A percentile compares a stretch with the other conserved stretches of the same genome.
Conservation (phyloP, 345 rosid species). For the Gynandropsis gynandra region DNA sequence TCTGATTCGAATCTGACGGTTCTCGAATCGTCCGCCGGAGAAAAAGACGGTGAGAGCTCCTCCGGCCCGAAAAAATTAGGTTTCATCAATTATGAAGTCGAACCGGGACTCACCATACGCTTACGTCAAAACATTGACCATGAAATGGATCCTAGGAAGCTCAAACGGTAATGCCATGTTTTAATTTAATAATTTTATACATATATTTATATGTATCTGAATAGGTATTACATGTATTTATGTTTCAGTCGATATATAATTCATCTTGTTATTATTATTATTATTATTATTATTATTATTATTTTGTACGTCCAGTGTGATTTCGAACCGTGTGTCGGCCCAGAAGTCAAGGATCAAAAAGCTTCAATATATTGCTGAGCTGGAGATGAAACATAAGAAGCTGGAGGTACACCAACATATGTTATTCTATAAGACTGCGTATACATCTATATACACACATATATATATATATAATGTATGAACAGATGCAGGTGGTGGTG, state of each 20-base stretch:
- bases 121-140: constrained; percentile 13
- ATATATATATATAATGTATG: background rate
- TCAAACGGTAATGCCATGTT: constrained; percentile 14
- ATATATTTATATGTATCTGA: background rate
- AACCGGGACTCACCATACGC: constrained; percentile 16
- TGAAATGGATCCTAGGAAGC: constrained; percentile 16
- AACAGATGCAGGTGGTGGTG: constrained; percentile 12
- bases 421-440: background rate
- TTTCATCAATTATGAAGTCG: constrained; percentile 11
- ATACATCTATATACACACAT: background rate
- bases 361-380: constrained; percentile 9
- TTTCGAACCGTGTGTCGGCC: constrained; percentile 21
- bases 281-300: too few relatives aligned
- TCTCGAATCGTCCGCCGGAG: too few relatives aligned
- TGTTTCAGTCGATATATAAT: too few relatives aligned
- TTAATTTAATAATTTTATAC: background rate
- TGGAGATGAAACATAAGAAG: constrained; percentile 2
- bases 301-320: constrained; percentile 6
- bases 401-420: constrained; percentile 17
- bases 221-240: too few relatives aligned
- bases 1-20: too few relatives aligned
- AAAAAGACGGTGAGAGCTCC: too few relatives aligned
- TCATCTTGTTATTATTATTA: too few relatives aligned
- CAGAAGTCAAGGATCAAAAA: constrained; percentile 22
- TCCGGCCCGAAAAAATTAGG: constrained; percentile 1